Evolutionary conservation across 176 grass and related monocot genomes (phyloP).

Genomic region (Leersia perrieri): DNA sequence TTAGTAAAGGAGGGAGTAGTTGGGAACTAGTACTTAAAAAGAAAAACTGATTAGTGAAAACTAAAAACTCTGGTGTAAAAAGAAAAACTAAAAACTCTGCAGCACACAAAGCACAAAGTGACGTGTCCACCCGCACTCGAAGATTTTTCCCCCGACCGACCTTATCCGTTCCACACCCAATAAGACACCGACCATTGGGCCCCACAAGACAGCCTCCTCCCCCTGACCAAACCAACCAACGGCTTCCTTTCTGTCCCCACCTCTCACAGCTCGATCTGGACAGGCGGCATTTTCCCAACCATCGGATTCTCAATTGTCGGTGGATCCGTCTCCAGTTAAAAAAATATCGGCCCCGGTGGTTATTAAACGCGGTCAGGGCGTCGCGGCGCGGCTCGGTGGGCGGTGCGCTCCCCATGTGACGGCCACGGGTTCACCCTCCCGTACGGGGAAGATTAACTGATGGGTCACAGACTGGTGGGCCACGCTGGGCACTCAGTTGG

Average conservation of each 20-base stretch:
- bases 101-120: not conserved
- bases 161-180: not conserved
- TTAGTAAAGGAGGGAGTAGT: too few species aligned
- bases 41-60: too few species aligned
- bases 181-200: not conserved
- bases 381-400: not conserved
- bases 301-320: not conserved
- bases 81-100: not conserved
- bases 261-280: not conserved
- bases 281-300: rapidly evolving
- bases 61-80: too few species aligned
- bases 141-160: not conserved
- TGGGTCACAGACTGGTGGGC: not conserved
- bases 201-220: not conserved
- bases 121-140: not conserved
- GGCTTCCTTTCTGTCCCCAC: not conserved
- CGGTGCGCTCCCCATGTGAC: not conserved
- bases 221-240: not conserved
- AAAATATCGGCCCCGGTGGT: not conserved
- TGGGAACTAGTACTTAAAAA: too few species aligned
- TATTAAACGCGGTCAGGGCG: not conserved
- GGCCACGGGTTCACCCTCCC: not conserved
- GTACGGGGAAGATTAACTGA: rapidly evolving
- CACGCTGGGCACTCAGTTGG: rapidly evolving
- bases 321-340: not conserved